Evolutionary conservation across 2,329 filamentous ascomycete species (phyloP).

Genomic region (Fusarium sp.): DNA sequence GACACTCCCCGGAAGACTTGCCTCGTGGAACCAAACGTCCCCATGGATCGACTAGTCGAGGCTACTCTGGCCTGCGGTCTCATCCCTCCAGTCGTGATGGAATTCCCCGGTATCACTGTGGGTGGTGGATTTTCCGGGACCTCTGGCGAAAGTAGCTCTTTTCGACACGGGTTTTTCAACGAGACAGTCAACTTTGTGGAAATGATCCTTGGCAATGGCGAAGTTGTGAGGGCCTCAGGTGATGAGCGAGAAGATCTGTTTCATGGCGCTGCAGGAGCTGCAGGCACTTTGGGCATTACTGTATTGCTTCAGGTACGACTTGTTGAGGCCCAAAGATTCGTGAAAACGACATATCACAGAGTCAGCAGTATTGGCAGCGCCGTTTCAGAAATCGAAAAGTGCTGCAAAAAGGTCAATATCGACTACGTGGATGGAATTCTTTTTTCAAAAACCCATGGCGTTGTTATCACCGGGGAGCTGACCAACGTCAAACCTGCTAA

Average conservation of each 20-base stretch:
- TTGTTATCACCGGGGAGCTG: constrained; percentile 65
- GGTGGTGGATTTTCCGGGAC: constrained; percentile 77
- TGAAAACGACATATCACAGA: constrained; percentile 68
- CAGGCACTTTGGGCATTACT: constrained; percentile 71
- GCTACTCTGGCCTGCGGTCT: constrained; percentile 68
- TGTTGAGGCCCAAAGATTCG: constrained; percentile 65
- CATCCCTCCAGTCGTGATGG: constrained; percentile 76
- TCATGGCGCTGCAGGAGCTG: constrained; percentile 68
- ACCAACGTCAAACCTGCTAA: constrained; percentile 28
- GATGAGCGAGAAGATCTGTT: constrained; percentile 67
- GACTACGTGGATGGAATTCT: constrained; percentile 75
- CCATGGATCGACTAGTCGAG: constrained; percentile 74
- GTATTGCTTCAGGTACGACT: constrained; percentile 71
- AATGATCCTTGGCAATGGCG: constrained; percentile 71
- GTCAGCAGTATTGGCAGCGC: constrained; percentile 59
- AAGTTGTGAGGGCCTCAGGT: constrained; percentile 62
- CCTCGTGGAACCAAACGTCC: constrained; percentile 76
- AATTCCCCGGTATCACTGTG: constrained; percentile 77
- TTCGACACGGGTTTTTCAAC: constrained; percentile 76
- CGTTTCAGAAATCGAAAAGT: constrained; percentile 55
- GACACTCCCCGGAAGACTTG: constrained; percentile 5
- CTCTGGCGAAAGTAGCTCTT: constrained; percentile 75
- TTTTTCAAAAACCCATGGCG: constrained; percentile 60
- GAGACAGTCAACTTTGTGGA: constrained; percentile 72
- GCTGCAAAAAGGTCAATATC: background rate